Base-by-base conservation (phyloP, 345 rosid genomes). In the Erysimum cheiranthoides region DNA sequence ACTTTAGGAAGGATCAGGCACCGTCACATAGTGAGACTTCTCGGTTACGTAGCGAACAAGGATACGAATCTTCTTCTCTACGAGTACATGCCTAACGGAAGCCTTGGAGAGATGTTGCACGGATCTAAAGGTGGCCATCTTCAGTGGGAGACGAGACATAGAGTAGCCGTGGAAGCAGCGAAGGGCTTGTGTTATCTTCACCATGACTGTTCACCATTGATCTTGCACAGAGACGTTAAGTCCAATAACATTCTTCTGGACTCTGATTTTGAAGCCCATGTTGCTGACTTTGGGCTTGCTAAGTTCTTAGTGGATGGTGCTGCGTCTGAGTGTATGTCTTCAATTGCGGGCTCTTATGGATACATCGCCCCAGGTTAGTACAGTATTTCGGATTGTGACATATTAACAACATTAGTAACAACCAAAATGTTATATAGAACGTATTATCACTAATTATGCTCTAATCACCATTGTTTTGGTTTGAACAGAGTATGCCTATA, bases 211-310 rank as follows among this genome's bases (percentile, higher is more conserved):
- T 88, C 89, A 39, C 97, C 96, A 0, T 79, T 93, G 83, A 93
- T 93, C 36, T 84, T 93, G n/a, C 98, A 93, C 31, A 75, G 97
- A 40, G 98, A 94, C 58, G 98, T 92, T 1, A 94, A 94, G 83
- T 90, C 97, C 8, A 94, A 90, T 40, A 94, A 94, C 61, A 94
- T 94, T 32, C 70, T 94, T 60, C 84, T 94, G 10, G 96, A 92
- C 81, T 86, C 90, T 3, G 86, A 89, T 40, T 87, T 80, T 12
- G 95, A 92, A 70, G 97, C 98, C 54, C 97, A 91, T 70, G 95
- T 94, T 4, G 97, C 97, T 11, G 98, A 92, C 80, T 94, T 94
- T 51, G 98, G 98, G 42, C 87, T 94, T 14, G 98, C 97, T 17
- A 94, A 92, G 89, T 90, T 94, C 88, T 76, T 94, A 61, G 91